Evolutionary conservation across 1,284 basidiomycete species (phyloP), one percentile per base, ranked within the genome.

Genomic region (Cryptococcus sp.): DNA sequence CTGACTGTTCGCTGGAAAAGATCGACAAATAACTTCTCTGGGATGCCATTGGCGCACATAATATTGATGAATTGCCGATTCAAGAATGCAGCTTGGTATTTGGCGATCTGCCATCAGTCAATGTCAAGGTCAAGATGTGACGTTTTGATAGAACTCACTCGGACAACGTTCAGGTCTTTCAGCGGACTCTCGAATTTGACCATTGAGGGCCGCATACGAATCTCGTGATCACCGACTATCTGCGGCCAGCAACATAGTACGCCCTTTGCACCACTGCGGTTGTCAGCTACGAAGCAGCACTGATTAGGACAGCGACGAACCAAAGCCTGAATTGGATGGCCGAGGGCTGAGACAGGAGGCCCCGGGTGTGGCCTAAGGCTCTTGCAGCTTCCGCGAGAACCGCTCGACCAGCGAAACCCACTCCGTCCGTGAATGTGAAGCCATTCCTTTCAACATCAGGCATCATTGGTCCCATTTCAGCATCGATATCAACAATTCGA

Each of bases 51-150:
- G 0, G 69, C 66, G 3, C 58, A 64, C 64, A 75, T 70, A 50
- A 76, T 69, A 39, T 71, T 69, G 61, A 75, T 74, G 54, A 74
- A 75, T 50, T 76, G 74, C 13, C 75, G 59, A 50, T 75, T 76
- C 13, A 76, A 57, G 53, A 73, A 74, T 4, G 70, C 75, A 2
- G 58, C 56, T 47, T 73, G 70, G 50, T 72, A 73, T 25, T 69
- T 67, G 2, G 75, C 66, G n/a, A 71, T 56, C 73, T 75, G 25
- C 11, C 19, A 42, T 56, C 10, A 49, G 49, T 13, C 3, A 3
- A 2, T 18, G 49, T 46, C 25, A n/a, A n/a, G n/a, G n/a, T n/a
- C n/a, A n/a, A n/a, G n/a, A n/a, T n/a, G n/a, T n/a, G n/a, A n/a
- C n/a, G 36, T 2, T 25, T 5, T 19, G n/a, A 14, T 16, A 36